Conservation (phyloP, 2,329 filamentous ascomycete genomes). For the Tolypocladium capitatum region DNA sequence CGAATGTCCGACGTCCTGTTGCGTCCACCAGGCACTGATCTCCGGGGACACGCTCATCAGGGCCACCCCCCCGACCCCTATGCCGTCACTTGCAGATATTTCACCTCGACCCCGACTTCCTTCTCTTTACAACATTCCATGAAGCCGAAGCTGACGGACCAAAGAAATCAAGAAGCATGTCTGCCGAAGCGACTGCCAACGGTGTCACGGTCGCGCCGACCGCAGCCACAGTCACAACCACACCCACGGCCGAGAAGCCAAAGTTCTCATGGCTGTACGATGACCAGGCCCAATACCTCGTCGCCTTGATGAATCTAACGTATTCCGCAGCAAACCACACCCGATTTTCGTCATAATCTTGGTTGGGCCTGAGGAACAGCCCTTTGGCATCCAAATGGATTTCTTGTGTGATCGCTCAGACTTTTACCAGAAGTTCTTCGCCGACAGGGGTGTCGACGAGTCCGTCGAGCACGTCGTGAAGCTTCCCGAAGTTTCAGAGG, state of each 20-base stretch:
- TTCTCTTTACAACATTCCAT: background rate
- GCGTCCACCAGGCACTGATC: background rate
- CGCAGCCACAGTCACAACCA: background rate
- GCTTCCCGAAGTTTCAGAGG: conserved; percentile 31
- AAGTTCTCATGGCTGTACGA: conserved; percentile 26
- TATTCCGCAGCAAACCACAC: conserved; percentile 33
- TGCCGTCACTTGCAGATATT: background rate
- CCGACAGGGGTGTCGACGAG: conserved; percentile 17
- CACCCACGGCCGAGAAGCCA: background rate
- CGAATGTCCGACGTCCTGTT: background rate
- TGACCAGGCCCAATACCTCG: background rate
- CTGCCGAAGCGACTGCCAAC: conserved; percentile 1
- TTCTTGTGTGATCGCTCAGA: conserved; percentile 40
- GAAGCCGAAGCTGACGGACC: conserved; percentile 7
- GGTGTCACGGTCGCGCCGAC: conserved; percentile 3
- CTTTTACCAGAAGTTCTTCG: conserved; percentile 34
- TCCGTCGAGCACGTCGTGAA: conserved; percentile 36
- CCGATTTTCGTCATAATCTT: conserved; percentile 41
- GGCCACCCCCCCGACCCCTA: background rate
- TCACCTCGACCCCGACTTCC: background rate
- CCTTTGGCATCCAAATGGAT: conserved; percentile 46
- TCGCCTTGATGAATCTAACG: conserved; percentile 1
- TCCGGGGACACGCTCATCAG: background rate
- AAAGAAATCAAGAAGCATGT: conserved; percentile 3
- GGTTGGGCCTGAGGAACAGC: conserved; percentile 36